These are phyloP conservation scores for Wickerhamomyces sp. DNA, from an alignment of 1,139 yeast genomes.

Conservation along the genomic window DNA sequence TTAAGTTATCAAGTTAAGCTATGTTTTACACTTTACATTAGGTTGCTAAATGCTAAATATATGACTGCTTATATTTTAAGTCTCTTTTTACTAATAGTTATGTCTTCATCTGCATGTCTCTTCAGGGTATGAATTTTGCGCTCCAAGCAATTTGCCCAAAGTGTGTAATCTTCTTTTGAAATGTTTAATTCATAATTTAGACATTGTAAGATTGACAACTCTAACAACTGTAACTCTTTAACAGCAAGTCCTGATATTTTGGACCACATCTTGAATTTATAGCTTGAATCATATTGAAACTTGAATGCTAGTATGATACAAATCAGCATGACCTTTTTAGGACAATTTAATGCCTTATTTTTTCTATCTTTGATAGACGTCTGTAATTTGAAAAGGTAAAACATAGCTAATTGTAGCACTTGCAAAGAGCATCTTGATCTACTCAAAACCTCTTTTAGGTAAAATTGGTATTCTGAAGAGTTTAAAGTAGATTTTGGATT, in stretches of 20 bases:
- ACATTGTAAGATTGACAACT: constrained; percentile 47
- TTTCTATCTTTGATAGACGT: constrained; percentile 16
- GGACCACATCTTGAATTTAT: constrained; percentile 69
- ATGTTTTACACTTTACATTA: no score
- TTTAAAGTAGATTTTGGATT: constrained; percentile 3
- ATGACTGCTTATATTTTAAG: no score
- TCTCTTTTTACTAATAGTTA: no score
- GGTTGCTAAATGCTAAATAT: no score
- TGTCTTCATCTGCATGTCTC: no score
- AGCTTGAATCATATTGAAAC: constrained; percentile 69
- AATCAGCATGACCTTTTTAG: constrained; percentile 63
- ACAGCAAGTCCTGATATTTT: constrained; percentile 61
- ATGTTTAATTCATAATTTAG: constrained; percentile 56
- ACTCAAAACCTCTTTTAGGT: constrained; percentile 59
- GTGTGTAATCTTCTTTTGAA: constrained; percentile 44
- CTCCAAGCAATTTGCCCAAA: constrained; percentile 44
- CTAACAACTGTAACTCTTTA: constrained; percentile 48
- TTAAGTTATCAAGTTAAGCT: no score
- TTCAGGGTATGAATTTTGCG: no score
- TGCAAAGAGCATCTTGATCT: constrained; percentile 66
- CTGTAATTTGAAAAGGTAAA: constrained; percentile 50
- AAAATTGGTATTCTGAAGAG: constrained; percentile 24
- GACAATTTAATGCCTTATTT: constrained; percentile 34
- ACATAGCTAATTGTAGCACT: constrained; percentile 62
- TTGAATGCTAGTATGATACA: constrained; percentile 68